Evolutionary conservation across 2,329 filamentous ascomycete species (phyloP), one percentile per base, ranked within the genome.

Genomic region (Colletotrichum sp.): DNA sequence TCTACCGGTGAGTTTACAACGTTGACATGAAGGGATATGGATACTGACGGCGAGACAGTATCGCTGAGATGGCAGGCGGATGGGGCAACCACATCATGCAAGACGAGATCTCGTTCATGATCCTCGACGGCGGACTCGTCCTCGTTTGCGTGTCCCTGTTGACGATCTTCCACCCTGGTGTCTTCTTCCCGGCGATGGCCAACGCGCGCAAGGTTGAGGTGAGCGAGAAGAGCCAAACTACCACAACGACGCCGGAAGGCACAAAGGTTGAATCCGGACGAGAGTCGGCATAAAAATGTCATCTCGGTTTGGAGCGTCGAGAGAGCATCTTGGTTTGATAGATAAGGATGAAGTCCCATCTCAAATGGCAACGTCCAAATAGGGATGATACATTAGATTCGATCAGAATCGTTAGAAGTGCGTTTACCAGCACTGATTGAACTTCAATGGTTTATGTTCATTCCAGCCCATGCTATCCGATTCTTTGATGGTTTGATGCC

Each of bases 21-120:
- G 4, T 43, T 4, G n/a, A 9, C 1, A 1, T n/a, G 18, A 30
- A 5, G 32, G 2, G 8, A 30, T 3, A 24, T 43, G 13, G 3
- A 10, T 36, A 32, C 69, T 73, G n/a, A 76, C 62, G 43, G n/a
- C 5, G 7, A 21, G 8, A 3, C 69, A 91, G 90, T 79, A 89
- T 93, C 69, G 89, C 88, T 2, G 91, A 93, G 81, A 92, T 93
- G 90, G 88, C 89, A 3, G 90, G 90, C 30, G 91, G 92, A 24
- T 93, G 91, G 91, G 90, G 89, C 12, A 92, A 91, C 82, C 80
- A 85, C 18, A 90, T 93, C 80, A 93, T 93, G 90, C 90, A 91
- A 78, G 87, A 92, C 81, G 85, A 93, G 84, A 84, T 86, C 59
- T 89, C 88, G 21, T 93, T 93, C 79, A 86, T 92, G 74, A 87